These are phyloP conservation scores for Exophiala bonariae DNA, from an alignment of 2,329 filamentous ascomycete genomes.

Conservation along the genomic window DNA sequence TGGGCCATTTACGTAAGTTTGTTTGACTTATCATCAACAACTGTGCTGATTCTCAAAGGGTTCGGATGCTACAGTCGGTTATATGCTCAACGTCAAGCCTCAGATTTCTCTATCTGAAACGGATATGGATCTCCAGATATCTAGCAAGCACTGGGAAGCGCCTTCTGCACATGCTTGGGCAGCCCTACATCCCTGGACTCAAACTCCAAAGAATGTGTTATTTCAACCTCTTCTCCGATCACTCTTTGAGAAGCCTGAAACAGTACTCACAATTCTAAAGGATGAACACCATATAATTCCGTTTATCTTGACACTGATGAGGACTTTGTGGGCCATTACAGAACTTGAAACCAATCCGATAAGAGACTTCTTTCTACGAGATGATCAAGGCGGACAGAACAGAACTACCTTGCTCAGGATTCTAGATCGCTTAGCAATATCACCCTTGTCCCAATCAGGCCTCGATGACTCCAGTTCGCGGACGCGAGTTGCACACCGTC, in stretches of 20 bases:
- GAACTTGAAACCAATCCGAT: slow-evolving; percentile 5
- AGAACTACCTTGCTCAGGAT: slow-evolving; percentile 3
- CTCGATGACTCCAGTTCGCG: too few species aligned
- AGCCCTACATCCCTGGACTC: neutral
- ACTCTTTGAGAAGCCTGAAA: neutral
- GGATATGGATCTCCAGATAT: neutral
- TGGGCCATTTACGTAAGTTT: slow-evolving; percentile 9
- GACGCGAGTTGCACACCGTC: neutral
- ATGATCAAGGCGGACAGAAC: slow-evolving; percentile 1
- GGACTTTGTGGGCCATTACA: slow-evolving; percentile 8
- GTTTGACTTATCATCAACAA: neutral
- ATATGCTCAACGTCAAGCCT: slow-evolving; percentile 3
- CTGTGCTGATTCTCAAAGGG: neutral
- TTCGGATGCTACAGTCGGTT: slow-evolving; percentile 3
- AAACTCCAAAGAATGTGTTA: neutral
- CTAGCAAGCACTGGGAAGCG: slow-evolving; percentile 6
- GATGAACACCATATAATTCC: slow-evolving; percentile 4
- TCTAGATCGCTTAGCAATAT: slow-evolving; percentile 1
- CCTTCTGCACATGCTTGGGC: slow-evolving; percentile 5
- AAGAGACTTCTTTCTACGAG: slow-evolving; percentile 4
- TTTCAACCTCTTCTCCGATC: slow-evolving; percentile 1
- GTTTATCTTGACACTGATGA: slow-evolving; percentile 3
- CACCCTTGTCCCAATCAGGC: neutral
- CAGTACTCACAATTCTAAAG: neutral
- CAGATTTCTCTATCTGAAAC: slow-evolving; percentile 1